Evolutionary conservation across 164 flowering plant species (phyloP).

Genomic region (Brasenia schreberi): DNA sequence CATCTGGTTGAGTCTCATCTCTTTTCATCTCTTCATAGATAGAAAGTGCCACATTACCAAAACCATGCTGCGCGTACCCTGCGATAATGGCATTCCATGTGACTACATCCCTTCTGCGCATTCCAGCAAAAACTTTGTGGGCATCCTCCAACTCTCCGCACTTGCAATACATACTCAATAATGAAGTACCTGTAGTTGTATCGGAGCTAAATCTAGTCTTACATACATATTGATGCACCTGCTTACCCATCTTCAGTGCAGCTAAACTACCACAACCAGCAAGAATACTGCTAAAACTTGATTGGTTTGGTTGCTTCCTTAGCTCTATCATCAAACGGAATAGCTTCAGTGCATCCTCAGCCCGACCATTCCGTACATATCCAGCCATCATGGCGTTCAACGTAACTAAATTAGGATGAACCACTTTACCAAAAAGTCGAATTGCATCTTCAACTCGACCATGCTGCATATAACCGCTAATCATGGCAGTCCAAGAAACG

Average conservation of each 20-base stretch:
- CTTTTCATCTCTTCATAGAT: conserved; percentile 16
- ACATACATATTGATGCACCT: conserved; percentile 13
- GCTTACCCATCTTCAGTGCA: conserved; percentile 16
- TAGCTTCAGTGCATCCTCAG: conserved; percentile 17
- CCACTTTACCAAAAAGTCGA: conserved; percentile 8
- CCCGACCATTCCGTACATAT: conserved; percentile 12
- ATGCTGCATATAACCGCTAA: conserved; percentile 10
- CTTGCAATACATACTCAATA: conserved; percentile 23
- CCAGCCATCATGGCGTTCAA: conserved; percentile 25
- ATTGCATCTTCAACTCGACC: conserved; percentile 5
- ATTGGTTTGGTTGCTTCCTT: conserved; percentile 9
- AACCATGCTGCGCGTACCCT: conserved; percentile 25
- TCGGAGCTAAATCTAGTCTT: conserved; percentile 10
- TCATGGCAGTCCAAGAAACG: conserved; percentile 13
- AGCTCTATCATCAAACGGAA: conserved; percentile 11
- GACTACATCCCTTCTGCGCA: conserved; percentile 12
- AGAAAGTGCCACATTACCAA: conserved; percentile 13
- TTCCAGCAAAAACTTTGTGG: conserved; percentile 8
- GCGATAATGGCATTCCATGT: conserved; percentile 26
- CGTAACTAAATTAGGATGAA: conserved; percentile 7
- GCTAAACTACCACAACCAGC: conserved; percentile 17
- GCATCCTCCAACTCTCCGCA: conserved; percentile 20
- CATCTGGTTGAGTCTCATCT: conserved; percentile 11
- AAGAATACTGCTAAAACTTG: conserved; percentile 16
- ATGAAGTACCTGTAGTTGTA: conserved; percentile 12